These are phyloP conservation scores for Rhizophora mangle DNA, from an alignment of 345 rosid species.

Conservation along the genomic window DNA sequence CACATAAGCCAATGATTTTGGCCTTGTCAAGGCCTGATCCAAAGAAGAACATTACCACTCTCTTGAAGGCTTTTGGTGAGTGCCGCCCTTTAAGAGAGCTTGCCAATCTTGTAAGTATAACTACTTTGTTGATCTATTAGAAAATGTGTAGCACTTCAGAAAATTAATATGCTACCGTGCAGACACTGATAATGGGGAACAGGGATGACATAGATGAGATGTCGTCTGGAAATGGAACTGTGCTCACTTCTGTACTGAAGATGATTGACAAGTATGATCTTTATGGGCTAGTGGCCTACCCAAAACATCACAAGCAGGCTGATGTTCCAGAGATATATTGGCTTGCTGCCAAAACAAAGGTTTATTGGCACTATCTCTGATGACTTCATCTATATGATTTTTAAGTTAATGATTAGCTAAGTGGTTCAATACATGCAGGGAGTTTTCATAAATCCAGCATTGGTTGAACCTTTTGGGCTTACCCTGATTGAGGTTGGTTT, in stretches of 20 bases:
- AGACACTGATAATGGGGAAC: conserved; percentile 94
- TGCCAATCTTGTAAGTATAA: conserved; percentile 73
- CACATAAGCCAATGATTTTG: conserved; percentile 95
- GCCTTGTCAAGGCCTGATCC: conserved; percentile 98
- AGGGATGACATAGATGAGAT: conserved; percentile 87
- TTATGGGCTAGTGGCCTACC: conserved; percentile 88
- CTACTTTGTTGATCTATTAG: not conserved
- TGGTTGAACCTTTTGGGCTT: conserved; percentile 97
- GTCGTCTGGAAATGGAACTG: conserved; percentile 72
- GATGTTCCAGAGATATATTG: conserved; percentile 97
- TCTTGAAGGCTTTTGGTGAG: conserved; percentile 91
- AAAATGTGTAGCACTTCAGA: not conserved
- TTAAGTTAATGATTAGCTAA: conserved; percentile 13
- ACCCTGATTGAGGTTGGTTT: conserved; percentile 85
- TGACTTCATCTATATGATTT: conserved; percentile 1
- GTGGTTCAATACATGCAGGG: conserved; percentile 43
- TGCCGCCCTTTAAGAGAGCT: conserved; percentile 88
- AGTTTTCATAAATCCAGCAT: conserved; percentile 94
- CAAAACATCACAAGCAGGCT: conserved; percentile 93
- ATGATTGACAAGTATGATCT: conserved; percentile 89
- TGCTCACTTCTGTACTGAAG: conserved; percentile 79
- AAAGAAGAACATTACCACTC: conserved; percentile 92
- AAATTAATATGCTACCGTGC: conserved; percentile 17
- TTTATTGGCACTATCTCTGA: conserved; percentile 15
- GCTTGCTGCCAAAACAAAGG: conserved; percentile 91